Evolutionary conservation across 2,329 filamentous ascomycete genomes (phyloP), one percentile per base, ranked within the genome.

Genomic region (Epichloe coenophiala): DNA sequence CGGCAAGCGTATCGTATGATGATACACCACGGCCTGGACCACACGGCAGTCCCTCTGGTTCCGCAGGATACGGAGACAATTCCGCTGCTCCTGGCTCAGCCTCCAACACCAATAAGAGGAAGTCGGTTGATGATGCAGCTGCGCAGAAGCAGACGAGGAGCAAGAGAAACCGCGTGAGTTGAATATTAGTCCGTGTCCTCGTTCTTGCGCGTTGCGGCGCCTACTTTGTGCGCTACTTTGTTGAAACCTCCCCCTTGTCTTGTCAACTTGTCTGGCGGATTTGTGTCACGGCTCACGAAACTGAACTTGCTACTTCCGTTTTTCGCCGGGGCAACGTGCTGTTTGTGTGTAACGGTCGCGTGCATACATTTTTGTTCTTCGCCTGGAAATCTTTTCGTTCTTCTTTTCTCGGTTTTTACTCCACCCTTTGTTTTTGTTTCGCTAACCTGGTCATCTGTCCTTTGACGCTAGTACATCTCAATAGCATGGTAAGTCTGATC

Each of bases 101-200:
- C 9, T 8, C 53, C 50, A 60, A 54, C 54, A 55, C 57, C 56
- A 65, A 55, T 55, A 68, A 66, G 62, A 63, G 63, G 49, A 68
- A 68, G 62, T 66, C 65, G 15, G 61, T 69, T 9, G 70, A 71
- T 38, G 73, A 74, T 39, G 70, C 65, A 13, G 56, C 55, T 17
- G 53, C 63, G 17, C 75, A 74, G 62, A 77, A 74, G 62, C 74
- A 76, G 65, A 77, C 77, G 63, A 67, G 77, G 57, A 80, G 75
- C 62, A 81, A 81, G 61, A 72, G 78, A 53, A 81, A 81, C 56
- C 66, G 78, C 61, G 75, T 78, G 57, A 66, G 73, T 72, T 44
- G n/a, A 21, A 33, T 45, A 27, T 27, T 7, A 33, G 33, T 31
- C 15, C n/a, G 8, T 15, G 37, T 33, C 17, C 23, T 43, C 19